Base-by-base conservation (phyloP, 306 rosid genomes). In the Psophocarpus tetragonolobus region DNA sequence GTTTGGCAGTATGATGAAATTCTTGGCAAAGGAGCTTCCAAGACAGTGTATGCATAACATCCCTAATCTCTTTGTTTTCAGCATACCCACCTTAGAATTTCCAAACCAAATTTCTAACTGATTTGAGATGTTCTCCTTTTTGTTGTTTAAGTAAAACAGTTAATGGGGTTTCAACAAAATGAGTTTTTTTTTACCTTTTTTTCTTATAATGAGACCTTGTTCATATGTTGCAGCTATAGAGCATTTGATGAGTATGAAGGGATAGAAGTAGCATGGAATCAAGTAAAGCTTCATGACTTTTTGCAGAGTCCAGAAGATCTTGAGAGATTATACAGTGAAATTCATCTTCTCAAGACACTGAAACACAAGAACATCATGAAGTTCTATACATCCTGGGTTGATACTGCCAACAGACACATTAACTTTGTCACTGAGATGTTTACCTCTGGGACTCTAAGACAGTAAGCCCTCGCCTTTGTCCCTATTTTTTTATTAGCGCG, bases 261-360 rank as follows among this genome's bases (percentile, higher is more conserved):
- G 70, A 91, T 90, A 86, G 99, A 96, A 88, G 99, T 96, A 30
- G 99, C 99, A 50, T 96, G 99, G 99, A 96, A 96, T 74, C 98
- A 96, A 82, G 99, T 96, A 83, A 96, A 90, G 83, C 91, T 96
- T 39, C 72, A 81, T 18, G 98, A 96, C 35, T 91, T 96, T 65
- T 80, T 91, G 76, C 87, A 81, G 81, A 90, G 85, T 45, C 92
- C 99, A 71, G 91, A 92, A 82, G 97, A 93, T 82, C 92, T 93
- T 33, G 94, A 93, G 83, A 88, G 99, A 77, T 71, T 96, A 35
- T 93, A 93, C 74, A 30, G 91, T 62, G 99, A 96, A 91, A 96
- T 96, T 69, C 99, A 96, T 89, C 93, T 96, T 53, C 97, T 96
- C 82, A 91, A 96, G 85, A 96, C 97, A 27, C 75, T 92, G 75